Percentiles rank a stretch among this genome's conserved stretches.
phyloP scores from a whole-genome alignment of 2,329 filamentous ascomycete species.

The Penicillium capsulatum region DNA sequence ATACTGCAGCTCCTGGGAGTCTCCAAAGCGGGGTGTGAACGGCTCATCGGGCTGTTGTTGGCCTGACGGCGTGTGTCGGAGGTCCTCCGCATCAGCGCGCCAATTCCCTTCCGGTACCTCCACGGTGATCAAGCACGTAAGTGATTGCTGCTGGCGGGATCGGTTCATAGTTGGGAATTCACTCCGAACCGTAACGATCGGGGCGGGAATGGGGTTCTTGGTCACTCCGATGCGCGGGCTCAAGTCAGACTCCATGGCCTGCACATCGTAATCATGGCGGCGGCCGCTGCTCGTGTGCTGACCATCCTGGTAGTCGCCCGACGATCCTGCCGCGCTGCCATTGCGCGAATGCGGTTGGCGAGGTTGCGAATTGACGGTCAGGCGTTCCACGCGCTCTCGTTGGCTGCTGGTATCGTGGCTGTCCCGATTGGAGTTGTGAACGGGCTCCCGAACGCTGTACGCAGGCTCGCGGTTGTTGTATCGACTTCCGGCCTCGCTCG shows the following conservation, averaged over 20 bases:
- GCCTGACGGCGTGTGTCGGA: conserved; percentile 53
- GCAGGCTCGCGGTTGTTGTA: conserved; percentile 15
- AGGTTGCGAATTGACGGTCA: conserved; percentile 34
- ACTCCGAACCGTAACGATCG: conserved; percentile 88
- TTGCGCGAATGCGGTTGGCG: conserved; percentile 62
- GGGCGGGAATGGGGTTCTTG: conserved; percentile 84
- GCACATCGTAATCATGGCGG: conserved; percentile 89
- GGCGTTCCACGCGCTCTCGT: conserved; percentile 45
- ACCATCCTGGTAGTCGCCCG: conserved; percentile 73
- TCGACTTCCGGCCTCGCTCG: conserved; percentile 30
- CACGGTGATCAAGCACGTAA: conserved; percentile 90
- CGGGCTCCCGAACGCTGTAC: conserved; percentile 10
- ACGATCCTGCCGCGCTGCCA: conserved; percentile 72
- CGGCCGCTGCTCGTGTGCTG: conserved; percentile 63
- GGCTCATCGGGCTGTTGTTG: conserved; percentile 47
- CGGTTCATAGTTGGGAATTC: conserved; percentile 93
- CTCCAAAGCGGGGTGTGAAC: conserved; percentile 50
- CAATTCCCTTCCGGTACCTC: conserved; percentile 92
- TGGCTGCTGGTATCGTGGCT: conserved; percentile 41
- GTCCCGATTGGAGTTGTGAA: conserved; percentile 32
- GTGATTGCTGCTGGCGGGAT: conserved; percentile 87
- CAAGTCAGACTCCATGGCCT: conserved; percentile 87
- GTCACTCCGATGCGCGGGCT: conserved; percentile 62
- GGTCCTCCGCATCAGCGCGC: conserved; percentile 77
- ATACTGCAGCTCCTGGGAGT: conserved; percentile 55